phyloP scores from a whole-genome alignment of 805 yeast genomes.

The Kodamaea jinghongensis region DNA sequence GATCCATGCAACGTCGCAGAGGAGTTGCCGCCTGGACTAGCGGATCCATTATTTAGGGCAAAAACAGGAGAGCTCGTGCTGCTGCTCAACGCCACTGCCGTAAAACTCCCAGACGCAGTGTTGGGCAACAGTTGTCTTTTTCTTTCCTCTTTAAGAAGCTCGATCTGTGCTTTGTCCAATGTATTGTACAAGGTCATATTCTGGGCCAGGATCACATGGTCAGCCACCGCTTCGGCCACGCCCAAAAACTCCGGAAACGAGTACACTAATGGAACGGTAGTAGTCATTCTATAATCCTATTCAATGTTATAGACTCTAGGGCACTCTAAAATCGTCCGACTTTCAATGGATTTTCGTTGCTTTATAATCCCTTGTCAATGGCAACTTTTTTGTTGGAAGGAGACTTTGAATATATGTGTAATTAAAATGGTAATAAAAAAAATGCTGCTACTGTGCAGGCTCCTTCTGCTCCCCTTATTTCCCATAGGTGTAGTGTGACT shows the following conservation, averaged over 20 bases:
- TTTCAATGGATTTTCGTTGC: conserved; percentile 1
- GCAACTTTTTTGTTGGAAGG: conserved; percentile 1
- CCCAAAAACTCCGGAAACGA: conserved; percentile 87
- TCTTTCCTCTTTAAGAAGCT: conserved; percentile 27
- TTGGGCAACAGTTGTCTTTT: conserved; percentile 12
- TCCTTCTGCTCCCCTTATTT: no score
- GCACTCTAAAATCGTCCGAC: background rate
- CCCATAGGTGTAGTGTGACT: no score
- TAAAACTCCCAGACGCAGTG: conserved; percentile 10
- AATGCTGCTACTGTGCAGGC: no score
- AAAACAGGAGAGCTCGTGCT: conserved; percentile 12
- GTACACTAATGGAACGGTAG: conserved; percentile 90
- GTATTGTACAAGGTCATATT: conserved; percentile 58
- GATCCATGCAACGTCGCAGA: conserved; percentile 6
- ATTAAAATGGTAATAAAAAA: no score
- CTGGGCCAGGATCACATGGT: conserved; percentile 88
- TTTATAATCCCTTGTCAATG: background rate
- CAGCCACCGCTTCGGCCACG: conserved; percentile 96
- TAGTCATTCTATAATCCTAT: conserved; percentile 57
- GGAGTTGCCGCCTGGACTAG: conserved; percentile 1
- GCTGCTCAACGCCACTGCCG: conserved; percentile 15
- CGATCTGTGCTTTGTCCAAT: conserved; percentile 33
- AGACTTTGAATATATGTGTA: no score
- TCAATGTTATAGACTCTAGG: background rate
- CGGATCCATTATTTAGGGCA: conserved; percentile 10